Base-by-base conservation (phyloP, 768 basidiomycete genomes). In the Pleurotus sapidus region DNA sequence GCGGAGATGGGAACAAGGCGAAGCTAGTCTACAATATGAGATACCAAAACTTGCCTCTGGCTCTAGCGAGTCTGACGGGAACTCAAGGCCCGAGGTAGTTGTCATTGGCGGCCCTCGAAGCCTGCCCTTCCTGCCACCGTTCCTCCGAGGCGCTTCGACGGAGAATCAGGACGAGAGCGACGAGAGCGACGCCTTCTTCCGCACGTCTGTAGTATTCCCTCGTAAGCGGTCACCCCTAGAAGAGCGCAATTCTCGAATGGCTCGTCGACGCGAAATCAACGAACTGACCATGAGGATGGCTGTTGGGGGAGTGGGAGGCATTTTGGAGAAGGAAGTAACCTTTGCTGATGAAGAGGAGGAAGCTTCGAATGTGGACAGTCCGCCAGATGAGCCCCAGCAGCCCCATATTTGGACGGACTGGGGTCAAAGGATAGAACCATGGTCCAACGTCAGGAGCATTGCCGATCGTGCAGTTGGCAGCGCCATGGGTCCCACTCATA, bases 261-360 rank as follows among this genome's bases (percentile, higher is more conserved):
- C 74, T 3, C 75, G 92, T 37, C 77, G 92, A 57, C 76, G 83
- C 57, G 87, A 93, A 62, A 83, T 92, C 55, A 94, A 94, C 67
- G 87, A 91, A 64, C 72, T 94, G 46, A 86, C 83, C 0, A 88
- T 91, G 78, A 83, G 89, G n/a, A 91, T 92, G 84, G 92, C 84
- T 4, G 77, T 93, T 38, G 89, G 88, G 34, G 81, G 82, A 0
- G 78, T 91, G 5, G 92, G 92, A 8, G 93, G 92, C 9, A 64
- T 74, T 5, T 65, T 92, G 5, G 84, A 84, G 59, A 25, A 57
- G 48, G 66, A 63, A 47, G 54, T 60, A 14, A 24, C 42, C 34
- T 45, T 43, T 17, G 15, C 18, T 34, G 25, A 55, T 9, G 58
- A 49, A 17, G 42, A 24, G 27, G 37, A 49, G 8, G 57, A 17